Evolutionary conservation across 495 filamentous ascomycete genomes (phyloP), one percentile per base, ranked within the genome.

Genomic region (Lepraria neglecta): DNA sequence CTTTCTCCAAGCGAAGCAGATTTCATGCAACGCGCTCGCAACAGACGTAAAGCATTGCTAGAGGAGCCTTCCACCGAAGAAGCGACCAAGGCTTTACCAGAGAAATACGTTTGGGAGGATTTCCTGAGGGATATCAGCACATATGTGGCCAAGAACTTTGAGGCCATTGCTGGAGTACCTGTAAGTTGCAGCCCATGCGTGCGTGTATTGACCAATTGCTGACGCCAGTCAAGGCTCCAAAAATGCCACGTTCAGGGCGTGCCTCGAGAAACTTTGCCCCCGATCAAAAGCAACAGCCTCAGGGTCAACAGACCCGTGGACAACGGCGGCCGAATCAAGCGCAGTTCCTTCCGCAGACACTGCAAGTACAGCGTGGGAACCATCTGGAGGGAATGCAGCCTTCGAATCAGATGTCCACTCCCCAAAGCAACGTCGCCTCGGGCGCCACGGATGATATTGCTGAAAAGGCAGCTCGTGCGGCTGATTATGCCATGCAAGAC

Each of bases 61-160:
- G 79, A 78, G 42, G 85, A 87, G 51, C 76, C 82, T 21, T 76
- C 82, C 42, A 82, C 84, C 33, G 75, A 79, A 51, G 84, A 87
- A 51, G 81, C 75, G 44, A 78, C 89, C 60, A 82, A 75, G 58
- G 75, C 76, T 21, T 73, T 96, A 30, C 84, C 82, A 1, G 85
- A 88, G 61, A 88, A 89, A 67, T 95, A 89, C 67, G 82, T 87
- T n/a, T 86, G 87, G 78, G 84, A 86, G 44, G 87, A 88, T 35
- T 91, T 96, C 61, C 75, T 92, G 12, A 80, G 85, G 33, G 84
- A 84, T 58, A 75, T 96, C 5, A 88, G 85, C 67, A 77, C 73
- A 19, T 91, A 90, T 71, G 79, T 95, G 48, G 87, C 83, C 58
- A 85, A 89, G 64, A 87, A 91, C 59, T 84, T 90, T 59, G 82